Percentiles rank a stretch among this genome's conserved stretches.
phyloP scores from a whole-genome alignment of 306 rosid species.

The Vachellia collinsii region DNA sequence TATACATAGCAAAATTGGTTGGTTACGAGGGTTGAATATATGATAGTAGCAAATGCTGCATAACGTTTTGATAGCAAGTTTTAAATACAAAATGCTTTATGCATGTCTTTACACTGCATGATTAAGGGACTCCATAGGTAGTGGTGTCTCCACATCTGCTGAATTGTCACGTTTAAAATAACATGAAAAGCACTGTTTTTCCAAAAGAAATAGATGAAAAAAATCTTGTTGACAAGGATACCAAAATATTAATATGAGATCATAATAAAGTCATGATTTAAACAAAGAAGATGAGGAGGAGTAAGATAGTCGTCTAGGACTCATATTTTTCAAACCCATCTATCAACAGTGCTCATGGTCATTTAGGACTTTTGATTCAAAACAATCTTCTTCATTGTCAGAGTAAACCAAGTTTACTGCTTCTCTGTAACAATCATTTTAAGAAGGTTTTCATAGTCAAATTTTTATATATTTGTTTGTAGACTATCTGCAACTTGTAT shows the following conservation, averaged over 20 bases:
- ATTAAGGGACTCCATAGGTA: slow-evolving; percentile 20
- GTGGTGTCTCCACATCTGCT: background rate
- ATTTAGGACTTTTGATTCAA: background rate
- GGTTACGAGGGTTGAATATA: background rate
- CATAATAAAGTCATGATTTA: background rate
- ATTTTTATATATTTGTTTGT: background rate
- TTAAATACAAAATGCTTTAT: background rate
- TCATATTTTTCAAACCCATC: background rate
- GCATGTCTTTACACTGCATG: background rate
- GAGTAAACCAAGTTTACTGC: background rate
- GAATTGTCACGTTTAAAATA: background rate
- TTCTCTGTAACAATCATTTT: background rate
- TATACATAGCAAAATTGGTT: background rate
- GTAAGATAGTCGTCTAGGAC: background rate
- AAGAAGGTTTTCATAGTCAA: background rate
- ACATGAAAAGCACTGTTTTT: background rate
- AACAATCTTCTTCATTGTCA: background rate
- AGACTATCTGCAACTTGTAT: background rate
- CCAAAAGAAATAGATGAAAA: background rate
- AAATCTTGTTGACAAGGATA: background rate
- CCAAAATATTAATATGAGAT: background rate
- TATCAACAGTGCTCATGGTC: background rate
- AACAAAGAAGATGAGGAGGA: background rate
- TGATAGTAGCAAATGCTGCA: background rate
- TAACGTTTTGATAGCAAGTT: background rate